Percentiles rank a stretch among this genome's conserved stretches.
Evolutionary conservation across 2,329 filamentous ascomycete genomes (phyloP).

Genomic region (Aspergillus sp.): DNA sequence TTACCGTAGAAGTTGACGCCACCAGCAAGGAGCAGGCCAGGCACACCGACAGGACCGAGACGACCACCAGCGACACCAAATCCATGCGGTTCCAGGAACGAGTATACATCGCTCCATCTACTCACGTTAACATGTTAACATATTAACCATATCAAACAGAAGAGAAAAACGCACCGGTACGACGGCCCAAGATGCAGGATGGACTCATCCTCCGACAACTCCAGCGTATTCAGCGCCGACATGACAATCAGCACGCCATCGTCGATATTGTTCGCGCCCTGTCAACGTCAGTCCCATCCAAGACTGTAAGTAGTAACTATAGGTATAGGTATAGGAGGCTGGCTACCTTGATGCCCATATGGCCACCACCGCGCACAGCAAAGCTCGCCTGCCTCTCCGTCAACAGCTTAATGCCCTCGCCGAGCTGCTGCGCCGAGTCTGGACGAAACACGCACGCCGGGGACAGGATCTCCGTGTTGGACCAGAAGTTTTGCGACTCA

Average conservation of each 20-base stretch:
- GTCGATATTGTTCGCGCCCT: conserved; percentile 36
- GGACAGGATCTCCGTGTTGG: conserved; percentile 35
- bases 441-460: conserved; percentile 38
- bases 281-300: too few species aligned
- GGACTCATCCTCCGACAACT: conserved; percentile 28
- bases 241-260: conserved; percentile 36
- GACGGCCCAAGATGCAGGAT: conserved; percentile 30
- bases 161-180: conserved; percentile 20
- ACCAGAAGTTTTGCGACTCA: conserved; percentile 35
- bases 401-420: conserved; percentile 22
- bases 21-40: conserved; percentile 29
- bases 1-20: conserved; percentile 31
- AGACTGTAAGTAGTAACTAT: too few species aligned
- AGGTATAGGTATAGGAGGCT: too few species aligned
- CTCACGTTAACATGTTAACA: too few species aligned
- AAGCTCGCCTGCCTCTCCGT: conserved; percentile 25
- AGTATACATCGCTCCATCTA: conserved; percentile 39
- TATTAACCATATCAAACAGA: neutral
- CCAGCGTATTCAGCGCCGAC: conserved; percentile 28
- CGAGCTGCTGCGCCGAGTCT: conserved; percentile 25
- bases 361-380: conserved; percentile 35
- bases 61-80: conserved; percentile 27
- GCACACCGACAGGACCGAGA: conserved; percentile 30
- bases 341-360: conserved; percentile 33
- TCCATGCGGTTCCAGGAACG: conserved; percentile 20